Base-by-base conservation (phyloP, 2,329 filamentous ascomycete genomes). In the Ilyonectria sp. region DNA sequence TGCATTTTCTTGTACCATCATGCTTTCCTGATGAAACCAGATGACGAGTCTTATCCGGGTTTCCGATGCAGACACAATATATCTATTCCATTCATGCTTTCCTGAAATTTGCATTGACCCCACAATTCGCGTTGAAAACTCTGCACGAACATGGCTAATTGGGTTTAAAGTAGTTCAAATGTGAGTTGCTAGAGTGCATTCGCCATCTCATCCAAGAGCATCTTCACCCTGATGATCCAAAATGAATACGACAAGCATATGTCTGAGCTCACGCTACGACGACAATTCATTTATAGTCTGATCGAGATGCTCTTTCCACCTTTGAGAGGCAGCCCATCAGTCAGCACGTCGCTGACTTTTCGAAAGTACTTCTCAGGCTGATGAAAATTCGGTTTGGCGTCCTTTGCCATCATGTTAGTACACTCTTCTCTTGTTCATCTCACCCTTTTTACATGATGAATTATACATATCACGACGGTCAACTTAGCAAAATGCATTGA, bases 241-340 rank as follows among this genome's bases (percentile, higher is more conserved):
- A 92, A 89, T 86, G 85, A 87, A 88, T 92, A 90, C 90, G 94
- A 97, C 94, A 97, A 97, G 94, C 94, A 97, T 97, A 97, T 97
- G 94, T 97, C 94, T 88, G 91, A 97, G 94, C 90, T 87, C 80
- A 80, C 85, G 82, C 82, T 69, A 80, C 77, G 81, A 83, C 76
- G 81, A 83, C 71, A 82, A 79, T 70, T 76, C 77, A 79, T 82
- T 80, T 76, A 75, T 72, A 70, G 63, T 66, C 77, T 79, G 77
- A 79, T 75, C 61, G 69, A 75, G 73, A 73, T 69, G 63, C 58
- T 57, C 50, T 53, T 62, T 52, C 50, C 57, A 67, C 64, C 46
- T 60, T 57, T 61, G 65, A 66, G 60, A 70, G 68, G 60, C 66
- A 67, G 57, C 67, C 52, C 58, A 54, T 69, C 33, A 57, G 60